Evolutionary conservation across 2,329 filamentous ascomycete genomes (phyloP), one percentile per base, ranked within the genome.

Genomic region (Colletotrichum tropicale): DNA sequence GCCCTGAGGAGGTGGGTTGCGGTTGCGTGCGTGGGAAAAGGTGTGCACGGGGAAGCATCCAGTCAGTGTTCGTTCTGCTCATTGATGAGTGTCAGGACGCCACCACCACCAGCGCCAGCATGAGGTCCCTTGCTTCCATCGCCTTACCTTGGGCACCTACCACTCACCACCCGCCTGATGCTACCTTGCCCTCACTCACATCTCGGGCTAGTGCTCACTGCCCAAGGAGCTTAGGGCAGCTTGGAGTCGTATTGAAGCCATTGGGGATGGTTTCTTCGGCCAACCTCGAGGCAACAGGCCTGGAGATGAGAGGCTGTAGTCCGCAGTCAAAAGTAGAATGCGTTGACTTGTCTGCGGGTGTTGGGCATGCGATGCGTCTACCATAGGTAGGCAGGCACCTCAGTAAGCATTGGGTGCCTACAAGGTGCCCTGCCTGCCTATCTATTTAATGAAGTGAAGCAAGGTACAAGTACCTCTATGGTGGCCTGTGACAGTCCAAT

Each of bases 1-100:
- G 66, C 66, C 58, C 71, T 69, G 70, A 67, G 60, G 4, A 69
- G 65, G 70, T 73, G 70, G 70, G 70, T 62, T 56, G 56, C 26
- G 56, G 16, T 60, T 60, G 16, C 43, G 43, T 21, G 43, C 55
- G 21, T 26, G 55, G 8, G 21, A 38, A 60, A 65, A 68, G 26
- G 28, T 24, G 64, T 68, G 71, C 56, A 70, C 56, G 56, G 66
- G 62, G 43, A 70, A 48, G 56, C 38, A 30, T 74, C 43, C 30
- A 69, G 65, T 69, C 70, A 60, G 52, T 69, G n/a, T 6, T 21
- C 43, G n/a, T 48, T 48, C 43, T 48, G 43, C 43, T 21, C 18
- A 21, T 21, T 21, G n/a, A 58, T 18, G 52, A 28, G 26, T 26
- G 21, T 24, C 55, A 58, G 38, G 26, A 34, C 60, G 60, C 60